A percentile compares a stretch with the other conserved stretches of the same genome.
Evolutionary conservation across 2,329 filamentous ascomycete genomes (phyloP).

Genomic region (Verticillium nubilum): DNA sequence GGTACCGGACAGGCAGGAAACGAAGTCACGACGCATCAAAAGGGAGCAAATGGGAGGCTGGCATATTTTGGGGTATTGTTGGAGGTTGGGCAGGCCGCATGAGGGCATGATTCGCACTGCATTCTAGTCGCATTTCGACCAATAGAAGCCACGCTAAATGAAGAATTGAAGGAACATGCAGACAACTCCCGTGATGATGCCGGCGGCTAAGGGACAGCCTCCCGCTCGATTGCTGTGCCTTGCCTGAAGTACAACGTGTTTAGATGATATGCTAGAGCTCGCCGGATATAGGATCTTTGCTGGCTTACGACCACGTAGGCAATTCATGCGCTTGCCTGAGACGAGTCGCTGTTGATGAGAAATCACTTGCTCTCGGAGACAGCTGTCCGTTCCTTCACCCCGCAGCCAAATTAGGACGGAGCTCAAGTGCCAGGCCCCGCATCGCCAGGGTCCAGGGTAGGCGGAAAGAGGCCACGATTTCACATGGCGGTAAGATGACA

Average conservation of each 20-base stretch:
- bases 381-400: neutral
- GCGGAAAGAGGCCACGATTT: neutral
- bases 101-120: neutral
- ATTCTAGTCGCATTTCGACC: neutral
- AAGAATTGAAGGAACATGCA: neutral
- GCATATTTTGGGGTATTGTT: neutral
- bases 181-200: neutral
- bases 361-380: neutral
- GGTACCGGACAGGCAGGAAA: neutral
- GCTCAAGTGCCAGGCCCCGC: neutral
- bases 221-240: neutral
- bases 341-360: neutral
- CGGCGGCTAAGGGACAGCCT: neutral
- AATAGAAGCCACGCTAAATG: neutral
- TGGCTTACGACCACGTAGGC: neutral
- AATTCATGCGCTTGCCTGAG: neutral
- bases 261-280: neutral
- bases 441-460: neutral
- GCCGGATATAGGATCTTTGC: neutral
- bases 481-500: neutral
- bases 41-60: neutral
- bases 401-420: neutral
- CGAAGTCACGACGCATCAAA: neutral
- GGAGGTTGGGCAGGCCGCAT: neutral
- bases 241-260: neutral